Conservation (phyloP, 164 flowering plant genomes). For the Vitis amurensis region DNA sequence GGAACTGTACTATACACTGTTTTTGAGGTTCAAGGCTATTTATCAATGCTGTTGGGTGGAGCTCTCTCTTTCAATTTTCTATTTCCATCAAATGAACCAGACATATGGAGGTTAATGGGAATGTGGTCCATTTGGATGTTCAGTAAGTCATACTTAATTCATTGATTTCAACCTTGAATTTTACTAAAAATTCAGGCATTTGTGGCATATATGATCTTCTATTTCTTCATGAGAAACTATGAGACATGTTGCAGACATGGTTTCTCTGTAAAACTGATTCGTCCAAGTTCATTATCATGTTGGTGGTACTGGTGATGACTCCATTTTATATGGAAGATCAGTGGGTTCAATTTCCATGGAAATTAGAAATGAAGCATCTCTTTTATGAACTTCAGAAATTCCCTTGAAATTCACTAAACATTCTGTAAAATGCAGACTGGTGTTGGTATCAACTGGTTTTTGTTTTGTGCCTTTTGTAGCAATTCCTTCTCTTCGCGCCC, state of each 20-base stretch:
- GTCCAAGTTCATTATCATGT: background rate
- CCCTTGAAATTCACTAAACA: no score
- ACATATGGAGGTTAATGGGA: conserved; percentile 96
- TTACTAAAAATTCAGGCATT: background rate
- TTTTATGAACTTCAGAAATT: background rate
- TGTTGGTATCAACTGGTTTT: background rate
- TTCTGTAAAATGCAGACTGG: background rate
- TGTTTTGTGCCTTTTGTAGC: conserved; percentile 41
- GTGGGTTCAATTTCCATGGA: background rate
- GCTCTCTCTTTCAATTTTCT: conserved; percentile 87
- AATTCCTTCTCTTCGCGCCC: conserved; percentile 94
- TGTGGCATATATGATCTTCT: background rate
- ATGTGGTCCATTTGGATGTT: conserved; percentile 99
- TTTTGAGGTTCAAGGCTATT: conserved; percentile 94
- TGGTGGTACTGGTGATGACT: background rate
- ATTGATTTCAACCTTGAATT: background rate
- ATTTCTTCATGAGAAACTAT: no score
- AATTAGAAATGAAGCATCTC: background rate
- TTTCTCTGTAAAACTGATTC: background rate
- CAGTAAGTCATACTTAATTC: conserved; percentile 57
- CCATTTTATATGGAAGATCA: background rate
- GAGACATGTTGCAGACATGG: no score
- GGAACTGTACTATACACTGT: conserved; percentile 77
- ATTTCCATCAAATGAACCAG: conserved; percentile 93
- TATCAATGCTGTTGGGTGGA: conserved; percentile 85